Conservation (phyloP, 305 asterid genomes). For the Solanum aculeatissimum region DNA sequence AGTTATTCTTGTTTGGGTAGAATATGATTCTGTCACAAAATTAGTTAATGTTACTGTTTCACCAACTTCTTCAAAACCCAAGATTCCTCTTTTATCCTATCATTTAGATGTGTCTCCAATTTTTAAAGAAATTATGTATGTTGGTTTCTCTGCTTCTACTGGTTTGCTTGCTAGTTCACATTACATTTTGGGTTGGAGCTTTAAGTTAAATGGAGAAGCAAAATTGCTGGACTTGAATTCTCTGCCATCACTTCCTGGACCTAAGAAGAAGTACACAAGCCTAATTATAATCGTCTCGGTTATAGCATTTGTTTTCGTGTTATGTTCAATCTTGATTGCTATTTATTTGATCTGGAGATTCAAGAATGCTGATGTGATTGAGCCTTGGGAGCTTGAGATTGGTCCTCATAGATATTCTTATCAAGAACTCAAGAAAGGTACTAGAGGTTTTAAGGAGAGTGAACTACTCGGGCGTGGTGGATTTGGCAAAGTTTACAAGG, state of each 20-base stretch:
- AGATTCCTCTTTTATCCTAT: slow-evolving; percentile 30
- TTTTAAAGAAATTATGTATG: slow-evolving; percentile 33
- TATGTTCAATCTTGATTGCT: background rate
- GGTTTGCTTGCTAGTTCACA: slow-evolving; percentile 57
- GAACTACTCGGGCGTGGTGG: slow-evolving; percentile 32
- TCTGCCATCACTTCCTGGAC: slow-evolving; percentile 26
- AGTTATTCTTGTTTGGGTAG: slow-evolving; percentile 47
- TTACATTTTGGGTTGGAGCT: slow-evolving; percentile 59
- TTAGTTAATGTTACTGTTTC: slow-evolving; percentile 41
- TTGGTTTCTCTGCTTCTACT: slow-evolving; percentile 68
- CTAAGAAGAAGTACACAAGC: slow-evolving; percentile 4
- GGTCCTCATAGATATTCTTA: slow-evolving; percentile 45
- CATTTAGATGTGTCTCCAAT: slow-evolving; percentile 24
- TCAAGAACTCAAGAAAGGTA: slow-evolving; percentile 48
- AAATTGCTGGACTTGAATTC: slow-evolving; percentile 9
- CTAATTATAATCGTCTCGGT: background rate
- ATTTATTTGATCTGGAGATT: background rate
- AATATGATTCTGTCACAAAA: slow-evolving; percentile 30
- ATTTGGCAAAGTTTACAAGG: slow-evolving; percentile 33
- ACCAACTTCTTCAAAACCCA: slow-evolving; percentile 34
- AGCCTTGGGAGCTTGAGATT: slow-evolving; percentile 18
- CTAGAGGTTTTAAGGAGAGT: slow-evolving; percentile 20
- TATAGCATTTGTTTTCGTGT: background rate
- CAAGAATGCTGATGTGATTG: slow-evolving; percentile 6
- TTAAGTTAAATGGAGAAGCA: slow-evolving; percentile 27